Conservation (phyloP, 352 stramenopile species). For the Phytophthora sp. region DNA sequence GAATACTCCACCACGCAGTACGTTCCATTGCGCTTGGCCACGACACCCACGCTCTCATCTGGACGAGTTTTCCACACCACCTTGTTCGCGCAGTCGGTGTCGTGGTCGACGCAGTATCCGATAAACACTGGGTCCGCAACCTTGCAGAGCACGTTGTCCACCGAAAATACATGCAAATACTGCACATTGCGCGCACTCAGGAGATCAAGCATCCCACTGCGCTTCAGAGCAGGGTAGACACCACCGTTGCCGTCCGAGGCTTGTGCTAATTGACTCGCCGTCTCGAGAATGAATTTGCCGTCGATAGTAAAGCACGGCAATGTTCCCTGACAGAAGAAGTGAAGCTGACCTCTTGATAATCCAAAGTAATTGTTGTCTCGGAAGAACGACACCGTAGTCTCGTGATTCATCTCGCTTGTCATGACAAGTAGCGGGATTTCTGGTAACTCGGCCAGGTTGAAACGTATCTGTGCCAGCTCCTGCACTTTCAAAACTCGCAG, state of each 20-base stretch:
- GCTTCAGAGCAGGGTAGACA: conserved; percentile 93
- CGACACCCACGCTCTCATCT: conserved; percentile 94
- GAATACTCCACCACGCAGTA: conserved; percentile 98
- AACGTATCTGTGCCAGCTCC: conserved; percentile 38
- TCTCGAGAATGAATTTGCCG: conserved; percentile 97
- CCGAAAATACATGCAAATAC: conserved; percentile 97
- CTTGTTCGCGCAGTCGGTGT: conserved; percentile 97
- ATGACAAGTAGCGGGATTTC: conserved; percentile 94
- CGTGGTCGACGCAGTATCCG: conserved; percentile 94
- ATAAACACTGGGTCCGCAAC: conserved; percentile 96
- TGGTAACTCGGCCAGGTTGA: conserved; percentile 32
- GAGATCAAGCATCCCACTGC: conserved; percentile 87
- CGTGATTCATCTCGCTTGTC: conserved; percentile 97
- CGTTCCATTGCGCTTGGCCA: conserved; percentile 80
- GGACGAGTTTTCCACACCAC: conserved; percentile 94
- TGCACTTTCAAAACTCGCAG: conserved; percentile 88
- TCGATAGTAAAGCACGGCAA: conserved; percentile 94
- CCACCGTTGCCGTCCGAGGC: conserved; percentile 99
- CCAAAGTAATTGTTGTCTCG: conserved; percentile 92
- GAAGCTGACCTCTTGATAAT: conserved; percentile 84
- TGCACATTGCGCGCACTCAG: conserved; percentile 90
- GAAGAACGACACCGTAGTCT: conserved; percentile 93
- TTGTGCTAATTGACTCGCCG: conserved; percentile 75
- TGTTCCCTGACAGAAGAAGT: conserved; percentile 97
- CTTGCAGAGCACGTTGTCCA: conserved; percentile 98